Percentiles rank a stretch among this genome's conserved stretches.
Conservation (phyloP, 2,329 filamentous ascomycete species). For the Tothia fuscella region DNA sequence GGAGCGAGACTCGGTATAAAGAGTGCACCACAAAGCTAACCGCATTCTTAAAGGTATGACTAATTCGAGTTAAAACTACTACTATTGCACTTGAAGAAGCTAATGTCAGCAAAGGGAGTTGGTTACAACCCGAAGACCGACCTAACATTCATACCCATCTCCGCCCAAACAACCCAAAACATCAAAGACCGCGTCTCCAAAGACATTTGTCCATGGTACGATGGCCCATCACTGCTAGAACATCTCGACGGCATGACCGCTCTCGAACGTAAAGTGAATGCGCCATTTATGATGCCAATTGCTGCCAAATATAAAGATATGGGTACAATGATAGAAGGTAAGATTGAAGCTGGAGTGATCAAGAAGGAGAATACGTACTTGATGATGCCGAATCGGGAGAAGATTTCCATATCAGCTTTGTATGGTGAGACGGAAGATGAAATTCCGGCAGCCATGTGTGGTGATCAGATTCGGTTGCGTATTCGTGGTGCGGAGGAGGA, state of each 20-base stretch:
- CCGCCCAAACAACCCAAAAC: constrained; percentile 71
- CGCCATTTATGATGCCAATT: constrained; percentile 98
- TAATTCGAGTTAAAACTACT: background rate
- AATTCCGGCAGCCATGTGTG: constrained; percentile 66
- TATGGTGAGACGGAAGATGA: constrained; percentile 98
- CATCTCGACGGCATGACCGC: constrained; percentile 91
- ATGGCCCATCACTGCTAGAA: constrained; percentile 82
- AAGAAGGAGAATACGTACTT: constrained; percentile 78
- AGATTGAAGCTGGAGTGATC: constrained; percentile 87
- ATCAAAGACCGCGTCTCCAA: constrained; percentile 82
- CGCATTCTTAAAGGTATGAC: constrained; percentile 43
- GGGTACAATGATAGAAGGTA: constrained; percentile 95
- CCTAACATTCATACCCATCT: constrained; percentile 91
- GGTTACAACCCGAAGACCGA: constrained; percentile 94
- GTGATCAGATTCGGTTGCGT: constrained; percentile 87
- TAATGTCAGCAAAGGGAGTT: constrained; percentile 47
- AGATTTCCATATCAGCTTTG: constrained; percentile 67
- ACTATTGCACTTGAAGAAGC: background rate
- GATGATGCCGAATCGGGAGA: constrained; percentile 92
- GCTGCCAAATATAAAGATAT: constrained; percentile 94
- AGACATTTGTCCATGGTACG: constrained; percentile 68
- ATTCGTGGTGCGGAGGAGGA: constrained; percentile 95
- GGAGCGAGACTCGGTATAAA: constrained; percentile 84
- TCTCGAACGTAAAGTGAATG: constrained; percentile 89
- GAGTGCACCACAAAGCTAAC: constrained; percentile 86